These are phyloP conservation scores for Dothideomycetes sp. DNA, from an alignment of 2,329 filamentous ascomycete species.

Conservation along the genomic window DNA sequence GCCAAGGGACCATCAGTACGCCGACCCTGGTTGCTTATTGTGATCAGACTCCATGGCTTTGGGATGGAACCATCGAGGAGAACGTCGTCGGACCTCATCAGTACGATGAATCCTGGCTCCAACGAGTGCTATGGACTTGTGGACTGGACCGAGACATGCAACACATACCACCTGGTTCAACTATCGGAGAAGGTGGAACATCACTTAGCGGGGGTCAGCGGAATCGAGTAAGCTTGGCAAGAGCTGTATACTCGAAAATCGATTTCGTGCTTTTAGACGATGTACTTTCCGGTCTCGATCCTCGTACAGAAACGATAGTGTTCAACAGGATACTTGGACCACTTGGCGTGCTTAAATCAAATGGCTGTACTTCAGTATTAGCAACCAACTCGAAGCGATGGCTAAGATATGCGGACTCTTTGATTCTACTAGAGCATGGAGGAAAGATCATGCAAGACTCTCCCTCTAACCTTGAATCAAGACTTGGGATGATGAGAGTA, in stretches of 20 bases:
- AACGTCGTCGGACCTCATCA: slow-evolving; percentile 74
- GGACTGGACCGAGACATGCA: slow-evolving; percentile 67
- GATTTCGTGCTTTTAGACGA: slow-evolving; percentile 72
- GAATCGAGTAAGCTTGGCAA: slow-evolving; percentile 71
- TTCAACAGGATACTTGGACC: slow-evolving; percentile 35
- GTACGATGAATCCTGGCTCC: slow-evolving; percentile 58
- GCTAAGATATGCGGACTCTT: slow-evolving; percentile 32
- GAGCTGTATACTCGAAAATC: slow-evolving; percentile 70
- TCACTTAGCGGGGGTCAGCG: slow-evolving; percentile 77
- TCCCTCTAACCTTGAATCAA: too few species aligned
- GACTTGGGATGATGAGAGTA: slow-evolving; percentile 1
- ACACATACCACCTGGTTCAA: slow-evolving; percentile 66
- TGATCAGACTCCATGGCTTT: slow-evolving; percentile 52
- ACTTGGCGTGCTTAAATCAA: slow-evolving; percentile 33
- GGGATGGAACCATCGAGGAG: slow-evolving; percentile 67
- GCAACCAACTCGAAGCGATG: slow-evolving; percentile 32
- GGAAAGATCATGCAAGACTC: too few species aligned
- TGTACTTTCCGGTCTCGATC: slow-evolving; percentile 69
- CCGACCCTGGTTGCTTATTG: slow-evolving; percentile 15
- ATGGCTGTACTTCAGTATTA: slow-evolving; percentile 35
- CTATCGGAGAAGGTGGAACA: slow-evolving; percentile 75
- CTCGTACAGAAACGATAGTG: slow-evolving; percentile 34
- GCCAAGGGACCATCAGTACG: slow-evolving; percentile 7
- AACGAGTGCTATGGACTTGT: slow-evolving; percentile 61
- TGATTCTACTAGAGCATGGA: slow-evolving; percentile 25